phyloP scores from a whole-genome alignment of 1,284 basidiomycete genomes.

The Cryptococcus amylolentus region DNA sequence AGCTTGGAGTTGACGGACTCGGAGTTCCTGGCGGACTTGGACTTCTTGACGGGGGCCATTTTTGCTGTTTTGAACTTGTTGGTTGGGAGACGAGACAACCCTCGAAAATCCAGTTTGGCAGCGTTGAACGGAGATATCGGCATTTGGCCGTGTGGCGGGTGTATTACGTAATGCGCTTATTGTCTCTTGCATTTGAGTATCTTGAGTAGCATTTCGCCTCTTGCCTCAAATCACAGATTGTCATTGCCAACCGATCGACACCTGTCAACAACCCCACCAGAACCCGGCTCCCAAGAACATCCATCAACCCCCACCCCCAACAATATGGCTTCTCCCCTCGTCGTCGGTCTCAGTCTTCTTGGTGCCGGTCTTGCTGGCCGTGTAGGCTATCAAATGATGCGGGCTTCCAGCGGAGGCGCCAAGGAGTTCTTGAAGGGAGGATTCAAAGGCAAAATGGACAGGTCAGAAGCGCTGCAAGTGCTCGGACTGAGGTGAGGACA shows the following conservation, averaged over 20 bases:
- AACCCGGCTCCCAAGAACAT: too few species aligned
- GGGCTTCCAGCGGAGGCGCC: slow-evolving; percentile 62
- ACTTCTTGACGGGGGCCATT: slow-evolving; percentile 94
- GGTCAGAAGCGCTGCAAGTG: slow-evolving; percentile 85
- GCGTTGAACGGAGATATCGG: not conserved
- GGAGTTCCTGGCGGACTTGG: slow-evolving; percentile 82
- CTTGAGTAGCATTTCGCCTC: too few species aligned
- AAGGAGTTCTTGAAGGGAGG: slow-evolving; percentile 84
- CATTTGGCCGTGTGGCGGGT: not conserved
- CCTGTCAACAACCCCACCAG: too few species aligned
- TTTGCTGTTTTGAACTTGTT: slow-evolving; percentile 16
- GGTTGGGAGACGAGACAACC: slow-evolving; percentile 8
- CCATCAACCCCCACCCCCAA: too few species aligned
- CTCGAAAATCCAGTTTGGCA: not conserved
- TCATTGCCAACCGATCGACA: too few species aligned
- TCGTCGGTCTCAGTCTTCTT: slow-evolving; percentile 73
- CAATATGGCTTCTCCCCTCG: slow-evolving; percentile 60
- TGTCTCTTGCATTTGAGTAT: not conserved
- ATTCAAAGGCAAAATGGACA: slow-evolving; percentile 94
- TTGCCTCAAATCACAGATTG: too few species aligned
- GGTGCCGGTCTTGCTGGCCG: slow-evolving; percentile 75
- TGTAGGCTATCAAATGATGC: slow-evolving; percentile 54
- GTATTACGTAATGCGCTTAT: not conserved
- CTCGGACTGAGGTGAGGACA: slow-evolving; percentile 80
- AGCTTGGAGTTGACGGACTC: slow-evolving; percentile 96